These are phyloP conservation scores for Lasiodiplodia sp. DNA, from an alignment of 2,329 filamentous ascomycete species.

Conservation along the genomic window DNA sequence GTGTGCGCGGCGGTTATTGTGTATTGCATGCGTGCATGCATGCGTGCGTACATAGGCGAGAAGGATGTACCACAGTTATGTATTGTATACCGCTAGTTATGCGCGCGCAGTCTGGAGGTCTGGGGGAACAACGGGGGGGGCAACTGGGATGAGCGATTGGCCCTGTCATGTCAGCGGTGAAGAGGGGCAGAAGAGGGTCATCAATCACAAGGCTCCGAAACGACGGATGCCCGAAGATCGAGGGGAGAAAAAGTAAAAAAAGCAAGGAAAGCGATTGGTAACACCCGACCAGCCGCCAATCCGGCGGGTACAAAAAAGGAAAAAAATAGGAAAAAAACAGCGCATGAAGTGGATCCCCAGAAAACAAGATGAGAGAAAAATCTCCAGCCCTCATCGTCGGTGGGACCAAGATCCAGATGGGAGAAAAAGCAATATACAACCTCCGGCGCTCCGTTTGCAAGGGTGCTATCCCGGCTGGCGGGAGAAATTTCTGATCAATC, in stretches of 20 bases:
- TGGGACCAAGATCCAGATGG: background rate
- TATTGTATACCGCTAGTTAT: too few species aligned
- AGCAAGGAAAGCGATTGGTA: background rate
- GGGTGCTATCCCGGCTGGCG: background rate
- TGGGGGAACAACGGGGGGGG: background rate
- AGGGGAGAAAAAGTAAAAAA: background rate
- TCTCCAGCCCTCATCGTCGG: background rate
- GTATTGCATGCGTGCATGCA: too few species aligned
- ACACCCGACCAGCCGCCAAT: background rate
- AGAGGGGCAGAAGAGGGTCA: background rate
- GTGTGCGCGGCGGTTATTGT: too few species aligned
- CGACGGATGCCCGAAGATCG: background rate
- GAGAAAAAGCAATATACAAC: conserved; percentile 1
- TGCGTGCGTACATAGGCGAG: too few species aligned
- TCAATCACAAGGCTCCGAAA: background rate
- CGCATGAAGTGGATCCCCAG: background rate
- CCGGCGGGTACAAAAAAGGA: background rate
- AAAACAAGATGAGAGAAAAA: background rate
- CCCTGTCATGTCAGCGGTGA: background rate
- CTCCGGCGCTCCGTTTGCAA: background rate
- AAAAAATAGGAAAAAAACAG: background rate
- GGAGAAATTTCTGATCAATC: background rate
- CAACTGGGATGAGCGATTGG: background rate
- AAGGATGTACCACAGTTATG: too few species aligned
- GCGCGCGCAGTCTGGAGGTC: too few species aligned